Evolutionary conservation across 345 rosid genomes (phyloP).

Genomic region (Viola odorata): DNA sequence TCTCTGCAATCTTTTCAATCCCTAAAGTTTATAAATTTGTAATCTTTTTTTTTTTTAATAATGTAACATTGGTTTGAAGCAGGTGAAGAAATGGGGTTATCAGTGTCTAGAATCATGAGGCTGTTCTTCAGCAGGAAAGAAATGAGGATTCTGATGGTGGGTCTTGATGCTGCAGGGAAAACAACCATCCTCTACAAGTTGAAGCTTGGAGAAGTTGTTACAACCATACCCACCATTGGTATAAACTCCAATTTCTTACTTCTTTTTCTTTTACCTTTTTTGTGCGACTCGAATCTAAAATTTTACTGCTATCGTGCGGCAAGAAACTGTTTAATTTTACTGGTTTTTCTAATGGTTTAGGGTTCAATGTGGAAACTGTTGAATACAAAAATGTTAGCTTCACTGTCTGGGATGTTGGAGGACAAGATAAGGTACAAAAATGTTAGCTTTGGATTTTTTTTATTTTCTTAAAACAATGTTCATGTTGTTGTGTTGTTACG

Average conservation of each 20-base stretch:
- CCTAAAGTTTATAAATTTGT: neutral
- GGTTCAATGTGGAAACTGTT: conserved; percentile 61
- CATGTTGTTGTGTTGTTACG: no score
- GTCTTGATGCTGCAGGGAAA: conserved; percentile 72
- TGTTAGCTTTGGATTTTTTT: no score
- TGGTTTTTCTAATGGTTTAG: conserved; percentile 16
- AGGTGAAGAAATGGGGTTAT: conserved; percentile 37
- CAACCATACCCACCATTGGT: conserved; percentile 82
- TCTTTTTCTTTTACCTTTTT: no score
- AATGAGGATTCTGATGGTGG: conserved; percentile 76
- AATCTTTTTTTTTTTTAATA: neutral
- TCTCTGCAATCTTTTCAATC: neutral
- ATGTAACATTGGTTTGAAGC: neutral
- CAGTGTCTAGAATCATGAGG: conserved; percentile 42
- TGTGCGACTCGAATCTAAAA: no score
- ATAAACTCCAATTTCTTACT: no score
- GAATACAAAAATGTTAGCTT: conserved; percentile 70
- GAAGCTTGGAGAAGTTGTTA: conserved; percentile 67
- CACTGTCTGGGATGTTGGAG: conserved; percentile 72
- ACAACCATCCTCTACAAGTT: conserved; percentile 74
- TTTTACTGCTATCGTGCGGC: no score
- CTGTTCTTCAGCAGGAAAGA: conserved; percentile 55
- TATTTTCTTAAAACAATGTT: no score
- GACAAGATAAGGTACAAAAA: conserved; percentile 54
- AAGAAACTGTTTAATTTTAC: neutral